Conservation (phyloP, 176 grass and related monocot genomes). For the Elaeis guineensis region DNA sequence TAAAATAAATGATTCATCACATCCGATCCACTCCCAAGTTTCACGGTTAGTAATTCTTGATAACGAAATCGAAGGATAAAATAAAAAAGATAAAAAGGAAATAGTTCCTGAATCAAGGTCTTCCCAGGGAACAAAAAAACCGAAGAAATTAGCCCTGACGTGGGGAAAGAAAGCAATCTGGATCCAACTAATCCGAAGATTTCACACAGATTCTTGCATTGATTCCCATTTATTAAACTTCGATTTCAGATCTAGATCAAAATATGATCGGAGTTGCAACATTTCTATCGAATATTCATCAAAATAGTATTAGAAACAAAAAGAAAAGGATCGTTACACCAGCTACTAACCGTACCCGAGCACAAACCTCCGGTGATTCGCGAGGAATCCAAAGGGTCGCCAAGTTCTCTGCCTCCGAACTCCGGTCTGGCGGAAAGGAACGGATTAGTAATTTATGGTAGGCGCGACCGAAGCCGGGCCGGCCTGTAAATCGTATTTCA, state of each 20-base stretch:
- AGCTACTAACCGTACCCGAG: no score
- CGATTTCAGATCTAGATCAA: neutral
- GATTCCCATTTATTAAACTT: neutral
- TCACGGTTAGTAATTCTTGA: neutral
- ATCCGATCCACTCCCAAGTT: neutral
- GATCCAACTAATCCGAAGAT: neutral
- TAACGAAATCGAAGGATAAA: neutral
- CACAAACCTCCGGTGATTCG: no score
- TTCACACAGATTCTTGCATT: neutral
- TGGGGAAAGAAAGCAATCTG: slow-evolving; percentile 1
- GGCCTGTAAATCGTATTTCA: no score
- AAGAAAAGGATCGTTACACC: neutral
- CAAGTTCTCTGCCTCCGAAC: no score
- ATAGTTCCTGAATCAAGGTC: slow-evolving; percentile 1
- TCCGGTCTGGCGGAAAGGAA: no score
- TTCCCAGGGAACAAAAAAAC: neutral
- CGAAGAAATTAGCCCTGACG: slow-evolving; percentile 1
- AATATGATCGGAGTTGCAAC: neutral
- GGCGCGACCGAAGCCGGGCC: no score
- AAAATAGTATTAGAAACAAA: neutral
- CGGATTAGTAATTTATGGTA: no score
- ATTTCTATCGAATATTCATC: neutral
- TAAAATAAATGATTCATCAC: neutral
- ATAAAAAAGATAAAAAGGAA: neutral
- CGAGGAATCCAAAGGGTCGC: no score